Percentiles rank a stretch among this genome's conserved stretches.
These are phyloP conservation scores for Phanerochaete carnosa DNA, from an alignment of 768 basidiomycete species.

Conservation along the genomic window DNA sequence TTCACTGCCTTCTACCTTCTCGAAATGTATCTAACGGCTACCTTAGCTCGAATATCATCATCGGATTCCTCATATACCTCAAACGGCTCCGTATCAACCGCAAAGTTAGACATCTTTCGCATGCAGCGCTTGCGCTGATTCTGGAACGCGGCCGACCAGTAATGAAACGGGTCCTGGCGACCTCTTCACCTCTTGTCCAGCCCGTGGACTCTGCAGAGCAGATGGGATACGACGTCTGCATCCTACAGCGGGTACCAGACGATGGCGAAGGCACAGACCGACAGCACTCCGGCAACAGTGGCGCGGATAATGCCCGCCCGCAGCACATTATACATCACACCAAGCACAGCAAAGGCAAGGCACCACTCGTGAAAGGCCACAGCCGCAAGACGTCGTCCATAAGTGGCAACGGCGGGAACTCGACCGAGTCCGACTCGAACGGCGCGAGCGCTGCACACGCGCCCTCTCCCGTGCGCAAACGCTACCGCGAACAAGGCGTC, in stretches of 20 bases:
- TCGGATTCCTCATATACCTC: conserved; percentile 73
- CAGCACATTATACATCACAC: conserved; percentile 15
- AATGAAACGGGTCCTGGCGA: conserved; percentile 70
- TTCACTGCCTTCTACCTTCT: conserved; percentile 15
- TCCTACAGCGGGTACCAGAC: conserved; percentile 71
- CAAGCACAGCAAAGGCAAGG: conserved; percentile 2
- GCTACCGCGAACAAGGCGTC: conserved; percentile 89
- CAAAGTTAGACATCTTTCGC: conserved; percentile 53
- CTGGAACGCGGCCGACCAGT: conserved; percentile 80
- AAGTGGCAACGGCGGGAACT: conserved; percentile 26
- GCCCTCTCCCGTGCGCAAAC: conserved; percentile 36
- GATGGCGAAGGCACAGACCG: conserved; percentile 61
- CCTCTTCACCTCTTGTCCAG: conserved; percentile 83
- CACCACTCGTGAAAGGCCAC: not conserved
- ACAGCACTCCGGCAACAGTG: conserved; percentile 27
- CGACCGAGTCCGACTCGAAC: conserved; percentile 25
- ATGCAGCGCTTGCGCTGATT: conserved; percentile 72
- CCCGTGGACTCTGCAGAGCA: conserved; percentile 69
- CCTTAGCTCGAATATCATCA: conserved; percentile 79
- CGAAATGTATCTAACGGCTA: conserved; percentile 1
- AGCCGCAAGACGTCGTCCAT: conserved; percentile 19
- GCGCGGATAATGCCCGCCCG: conserved; percentile 17
- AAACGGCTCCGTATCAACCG: conserved; percentile 44
- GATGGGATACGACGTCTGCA: conserved; percentile 71
- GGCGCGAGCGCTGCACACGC: not conserved